Percentiles rank a stretch among this genome's conserved stretches.
Conservation (phyloP, 2,329 filamentous ascomycete species). For the Penicillium sclerotiorum region DNA sequence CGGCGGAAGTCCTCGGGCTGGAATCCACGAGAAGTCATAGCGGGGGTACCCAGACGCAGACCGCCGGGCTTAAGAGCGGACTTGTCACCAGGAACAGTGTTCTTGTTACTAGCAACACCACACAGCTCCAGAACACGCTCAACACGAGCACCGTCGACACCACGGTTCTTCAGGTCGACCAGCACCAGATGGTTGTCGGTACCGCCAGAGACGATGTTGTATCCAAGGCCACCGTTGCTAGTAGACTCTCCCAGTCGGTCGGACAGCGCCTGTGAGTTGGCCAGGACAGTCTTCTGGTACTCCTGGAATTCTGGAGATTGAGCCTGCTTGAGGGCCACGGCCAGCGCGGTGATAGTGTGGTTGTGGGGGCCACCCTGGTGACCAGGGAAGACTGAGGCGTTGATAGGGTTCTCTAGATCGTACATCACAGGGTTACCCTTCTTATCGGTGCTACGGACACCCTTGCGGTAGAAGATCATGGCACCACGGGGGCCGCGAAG, state of each 20-base stretch:
- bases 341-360: conserved; percentile 97
- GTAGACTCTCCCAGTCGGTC: conserved; percentile 71
- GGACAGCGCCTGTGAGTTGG: conserved; percentile 91
- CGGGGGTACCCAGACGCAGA: conserved; percentile 89
- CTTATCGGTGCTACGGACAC: conserved; percentile 89
- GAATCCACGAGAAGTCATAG: conserved; percentile 98
- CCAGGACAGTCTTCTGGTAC: conserved; percentile 90
- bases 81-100: conserved; percentile 93
- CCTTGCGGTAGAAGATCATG: conserved; percentile 99
- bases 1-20: conserved; percentile 82
- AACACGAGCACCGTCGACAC: conserved; percentile 87
- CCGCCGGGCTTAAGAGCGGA: conserved; percentile 92
- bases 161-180: conserved; percentile 84
- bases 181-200: conserved; percentile 99
- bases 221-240: conserved; percentile 68
- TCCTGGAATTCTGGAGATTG: conserved; percentile 85
- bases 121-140: conserved; percentile 89
- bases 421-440: conserved; percentile 87
- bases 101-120: conserved; percentile 98
- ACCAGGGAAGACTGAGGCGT: conserved; percentile 98
- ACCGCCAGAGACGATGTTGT: conserved; percentile 92
- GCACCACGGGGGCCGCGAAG: conserved; percentile 95
- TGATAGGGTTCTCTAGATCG: conserved; percentile 94
- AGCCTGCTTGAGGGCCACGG: conserved; percentile 94
- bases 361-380: conserved; percentile 99